Evolutionary conservation across 352 stramenopile species (phyloP), one percentile per base, ranked within the genome.

Genomic region (Thalassiosira oceanica): DNA sequence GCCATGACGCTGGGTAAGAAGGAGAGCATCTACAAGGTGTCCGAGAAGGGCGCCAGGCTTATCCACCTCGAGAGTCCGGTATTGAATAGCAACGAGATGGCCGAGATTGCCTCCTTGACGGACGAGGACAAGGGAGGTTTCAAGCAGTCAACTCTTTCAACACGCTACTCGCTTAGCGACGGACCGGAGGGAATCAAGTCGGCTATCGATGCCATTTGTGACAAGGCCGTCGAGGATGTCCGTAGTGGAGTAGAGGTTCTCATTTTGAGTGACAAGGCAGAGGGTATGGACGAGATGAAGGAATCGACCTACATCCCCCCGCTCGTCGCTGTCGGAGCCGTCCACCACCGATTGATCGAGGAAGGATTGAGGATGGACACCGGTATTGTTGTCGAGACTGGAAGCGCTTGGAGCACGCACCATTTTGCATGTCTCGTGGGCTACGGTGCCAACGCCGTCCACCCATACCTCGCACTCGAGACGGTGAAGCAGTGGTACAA

Each of bases 341-440:
- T 93, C 33, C 90, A 95, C 62, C 89, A 95, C 60, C 66, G 78
- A 42, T 79, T 95, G 18, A 94, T 95, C 54, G 70, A 86, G n/a
- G 78, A 86, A 45, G 87, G 89, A 52, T 62, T 93, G n/a, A 61
- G 90, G 26, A 93, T 94, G 85, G 79, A 93, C 49, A 64, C 81
- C 36, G 87, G 86, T 48, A 80, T 94, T 48, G 55, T 94, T 45
- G 70, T 93, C 29, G 88, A 94, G 74, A 95, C 90, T 55, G 90
- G 85, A 58, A 79, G 79, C 65, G 87, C 85, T 5, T 94, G 90
- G 89, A 90, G 78, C 41, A 94, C 89, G 42, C 90, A 94, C 76
- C 90, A 95, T 51, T 89, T 94, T 50, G 89, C 89, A 1, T 88
- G 78, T 49, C 74, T 95, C 24, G 80, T 94, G 16, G 90, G 90